Percentiles rank a stretch among this genome's conserved stretches.
Evolutionary conservation across 2,329 filamentous ascomycete genomes (phyloP).

Genomic region (Aspergillus bombycis): DNA sequence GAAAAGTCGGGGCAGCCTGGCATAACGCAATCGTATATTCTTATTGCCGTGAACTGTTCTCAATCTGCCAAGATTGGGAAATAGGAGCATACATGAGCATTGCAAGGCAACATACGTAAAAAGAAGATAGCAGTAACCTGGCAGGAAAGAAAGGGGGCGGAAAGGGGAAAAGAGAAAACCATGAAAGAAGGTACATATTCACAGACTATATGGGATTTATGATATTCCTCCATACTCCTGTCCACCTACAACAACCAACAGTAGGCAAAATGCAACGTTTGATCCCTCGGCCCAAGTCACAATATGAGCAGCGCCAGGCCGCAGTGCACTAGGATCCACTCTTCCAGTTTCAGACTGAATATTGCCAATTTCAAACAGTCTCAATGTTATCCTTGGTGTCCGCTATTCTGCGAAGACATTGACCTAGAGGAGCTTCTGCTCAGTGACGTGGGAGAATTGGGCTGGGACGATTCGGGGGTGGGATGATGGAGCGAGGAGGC

Average conservation of each 20-base stretch:
- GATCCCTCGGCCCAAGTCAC: not conserved
- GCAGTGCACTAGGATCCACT: conserved; percentile 18
- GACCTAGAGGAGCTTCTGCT: conserved; percentile 34
- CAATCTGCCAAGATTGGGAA: not conserved
- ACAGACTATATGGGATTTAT: not conserved
- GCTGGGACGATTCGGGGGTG: conserved; percentile 20
- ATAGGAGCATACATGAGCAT: not conserved
- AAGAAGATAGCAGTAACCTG: not conserved
- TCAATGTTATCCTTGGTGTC: conserved; percentile 15
- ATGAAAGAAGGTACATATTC: not conserved
- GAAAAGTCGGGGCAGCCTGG: not conserved
- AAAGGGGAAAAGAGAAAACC: not conserved
- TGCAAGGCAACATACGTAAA: not conserved
- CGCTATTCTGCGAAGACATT: conserved; percentile 24
- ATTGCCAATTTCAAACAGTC: conserved; percentile 18
- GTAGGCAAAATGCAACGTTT: not conserved
- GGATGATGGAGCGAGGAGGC: conserved; percentile 12
- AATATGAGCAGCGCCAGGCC: conserved; percentile 19
- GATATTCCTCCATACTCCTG: not conserved
- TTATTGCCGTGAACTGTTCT: not conserved
- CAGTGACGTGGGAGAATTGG: conserved; percentile 27
- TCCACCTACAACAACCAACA: not conserved
- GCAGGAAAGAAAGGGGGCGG: no score
- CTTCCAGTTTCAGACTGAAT: conserved; percentile 24
- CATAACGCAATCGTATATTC: not conserved